Evolutionary conservation across 768 basidiomycete genomes (phyloP).

Genomic region (Lactifluus hygrophoroides): DNA sequence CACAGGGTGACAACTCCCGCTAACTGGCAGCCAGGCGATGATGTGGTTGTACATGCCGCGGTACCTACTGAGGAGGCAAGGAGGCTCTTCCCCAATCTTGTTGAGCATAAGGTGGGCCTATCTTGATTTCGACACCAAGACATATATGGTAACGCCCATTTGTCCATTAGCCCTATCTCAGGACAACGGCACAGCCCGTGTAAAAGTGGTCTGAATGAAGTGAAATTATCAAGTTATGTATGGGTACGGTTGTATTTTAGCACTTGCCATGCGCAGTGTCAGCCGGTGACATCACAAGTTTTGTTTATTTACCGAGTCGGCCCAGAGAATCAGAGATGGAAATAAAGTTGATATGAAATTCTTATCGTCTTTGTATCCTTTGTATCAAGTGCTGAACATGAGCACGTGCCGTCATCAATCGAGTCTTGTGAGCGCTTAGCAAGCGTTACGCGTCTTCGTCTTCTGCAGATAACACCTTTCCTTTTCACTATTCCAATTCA

Average conservation of each 20-base stretch:
- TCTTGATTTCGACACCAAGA: background rate
- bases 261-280: background rate
- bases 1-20: conserved; percentile 82
- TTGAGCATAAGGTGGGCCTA: conserved; percentile 61
- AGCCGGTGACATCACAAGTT: background rate
- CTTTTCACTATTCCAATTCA: conserved; percentile 26
- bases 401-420: conserved; percentile 8
- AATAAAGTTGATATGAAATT: background rate
- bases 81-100: conserved; percentile 79
- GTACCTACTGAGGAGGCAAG: conserved; percentile 86
- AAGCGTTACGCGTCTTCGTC: conserved; percentile 13
- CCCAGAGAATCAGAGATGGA: background rate
- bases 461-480: background rate
- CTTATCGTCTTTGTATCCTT: too few relatives aligned
- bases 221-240: conserved; percentile 6
- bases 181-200: conserved; percentile 53
- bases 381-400: too few relatives aligned
- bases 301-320: background rate
- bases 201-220: conserved; percentile 23
- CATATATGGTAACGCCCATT: background rate
- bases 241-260: too few relatives aligned
- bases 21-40: conserved; percentile 91
- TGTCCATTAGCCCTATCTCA: conserved; percentile 65
- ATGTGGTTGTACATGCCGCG: conserved; percentile 85
- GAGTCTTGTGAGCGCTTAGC: background rate